Conservation (phyloP, 257 asterid genomes). For the Capsicum baccatum region DNA sequence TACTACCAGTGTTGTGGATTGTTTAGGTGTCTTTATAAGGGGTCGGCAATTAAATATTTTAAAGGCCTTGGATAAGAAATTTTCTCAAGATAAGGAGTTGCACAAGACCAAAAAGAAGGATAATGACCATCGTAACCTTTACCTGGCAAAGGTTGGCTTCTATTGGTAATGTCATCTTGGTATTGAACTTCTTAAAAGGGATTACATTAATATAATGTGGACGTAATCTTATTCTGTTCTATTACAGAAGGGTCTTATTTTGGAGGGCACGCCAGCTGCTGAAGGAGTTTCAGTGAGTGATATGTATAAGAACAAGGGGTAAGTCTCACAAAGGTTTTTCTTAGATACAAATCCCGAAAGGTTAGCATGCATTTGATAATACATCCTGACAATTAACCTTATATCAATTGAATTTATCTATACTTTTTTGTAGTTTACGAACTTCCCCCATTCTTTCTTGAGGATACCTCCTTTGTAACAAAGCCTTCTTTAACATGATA, state of each 20-base stretch:
- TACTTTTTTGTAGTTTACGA: background rate
- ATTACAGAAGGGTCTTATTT: conserved; percentile 85
- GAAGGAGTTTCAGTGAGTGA: conserved; percentile 83
- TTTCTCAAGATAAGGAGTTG: conserved; percentile 73
- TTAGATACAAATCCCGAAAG: background rate
- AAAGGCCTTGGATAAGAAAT: conserved; percentile 81
- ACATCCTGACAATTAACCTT: background rate
- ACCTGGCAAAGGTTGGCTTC: conserved; percentile 79
- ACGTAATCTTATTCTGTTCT: conserved; percentile 32
- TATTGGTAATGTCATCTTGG: conserved; percentile 19
- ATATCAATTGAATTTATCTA: conserved; percentile 11
- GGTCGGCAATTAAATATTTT: conserved; percentile 83
- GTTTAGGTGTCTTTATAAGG: conserved; percentile 69
- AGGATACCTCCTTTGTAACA: background rate
- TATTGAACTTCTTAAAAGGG: conserved; percentile 26
- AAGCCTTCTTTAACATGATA: background rate
- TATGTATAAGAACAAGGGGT: conserved; percentile 88
- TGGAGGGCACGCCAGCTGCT: conserved; percentile 90
- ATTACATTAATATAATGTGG: conserved; percentile 21
- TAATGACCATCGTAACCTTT: conserved; percentile 75
- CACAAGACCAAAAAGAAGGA: conserved; percentile 83
- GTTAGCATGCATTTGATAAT: conserved; percentile 3
- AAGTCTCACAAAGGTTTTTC: conserved; percentile 32
- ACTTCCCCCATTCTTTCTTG: background rate
- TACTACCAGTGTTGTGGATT: conserved; percentile 61